Evolutionary conservation across 257 asterid species (phyloP).

Genomic region (Scutellaria baicalensis): DNA sequence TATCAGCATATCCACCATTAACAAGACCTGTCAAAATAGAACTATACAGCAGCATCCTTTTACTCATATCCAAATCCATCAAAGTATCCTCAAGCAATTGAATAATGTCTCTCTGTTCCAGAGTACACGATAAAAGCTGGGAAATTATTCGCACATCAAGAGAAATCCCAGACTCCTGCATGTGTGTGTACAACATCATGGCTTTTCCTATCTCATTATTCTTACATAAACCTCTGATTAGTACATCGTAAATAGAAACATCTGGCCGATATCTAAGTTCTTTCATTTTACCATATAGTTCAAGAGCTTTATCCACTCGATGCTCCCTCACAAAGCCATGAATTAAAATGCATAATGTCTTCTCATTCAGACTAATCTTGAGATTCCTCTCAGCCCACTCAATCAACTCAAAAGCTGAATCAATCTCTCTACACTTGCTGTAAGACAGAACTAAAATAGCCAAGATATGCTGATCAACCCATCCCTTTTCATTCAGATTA

Average conservation of each 20-base stretch:
- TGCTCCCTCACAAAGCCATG: conserved; percentile 70
- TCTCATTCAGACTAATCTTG: conserved; percentile 52
- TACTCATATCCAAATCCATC: conserved; percentile 34
- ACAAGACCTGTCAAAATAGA: conserved; percentile 52
- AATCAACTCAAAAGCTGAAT: conserved; percentile 61
- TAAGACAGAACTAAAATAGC: conserved; percentile 53
- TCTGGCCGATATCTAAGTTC: conserved; percentile 44
- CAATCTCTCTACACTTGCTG: conserved; percentile 67
- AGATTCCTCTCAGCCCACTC: conserved; percentile 56
- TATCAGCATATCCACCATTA: conserved; percentile 46
- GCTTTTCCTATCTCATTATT: conserved; percentile 49
- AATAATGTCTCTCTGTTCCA: conserved; percentile 43
- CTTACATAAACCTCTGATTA: conserved; percentile 60
- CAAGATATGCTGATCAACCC: conserved; percentile 70
- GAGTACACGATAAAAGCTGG: conserved; percentile 41
- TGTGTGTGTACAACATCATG: conserved; percentile 38
- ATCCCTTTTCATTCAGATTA: conserved; percentile 51
- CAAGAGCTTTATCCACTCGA: conserved; percentile 60
- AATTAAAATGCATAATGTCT: conserved; percentile 55
- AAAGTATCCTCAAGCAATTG: conserved; percentile 36
- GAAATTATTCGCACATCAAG: conserved; percentile 57
- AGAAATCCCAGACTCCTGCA: conserved; percentile 44
- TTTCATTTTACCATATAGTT: conserved; percentile 58
- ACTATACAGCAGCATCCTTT: conserved; percentile 30
- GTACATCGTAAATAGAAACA: conserved; percentile 57